phyloP scores from a whole-genome alignment of 176 grass and related monocot genomes.

The Eragrostis curvula region DNA sequence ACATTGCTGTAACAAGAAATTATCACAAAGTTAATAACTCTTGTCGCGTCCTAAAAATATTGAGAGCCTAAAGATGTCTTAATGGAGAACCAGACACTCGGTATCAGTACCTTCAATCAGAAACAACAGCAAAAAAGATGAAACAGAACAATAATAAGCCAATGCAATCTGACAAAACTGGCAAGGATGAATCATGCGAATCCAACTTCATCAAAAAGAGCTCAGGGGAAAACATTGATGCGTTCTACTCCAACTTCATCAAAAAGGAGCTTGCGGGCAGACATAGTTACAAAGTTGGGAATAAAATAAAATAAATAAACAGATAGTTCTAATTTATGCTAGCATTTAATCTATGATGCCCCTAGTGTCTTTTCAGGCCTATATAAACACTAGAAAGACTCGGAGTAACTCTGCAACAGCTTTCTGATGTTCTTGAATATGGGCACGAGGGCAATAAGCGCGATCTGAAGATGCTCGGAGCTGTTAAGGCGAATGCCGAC shows the following conservation, averaged over 20 bases:
- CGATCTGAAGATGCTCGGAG: constrained; percentile 87
- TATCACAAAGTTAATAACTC: no score
- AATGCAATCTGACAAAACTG: not conserved
- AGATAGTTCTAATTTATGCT: constrained; percentile 48
- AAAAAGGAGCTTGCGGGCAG: not conserved
- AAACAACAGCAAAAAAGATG: not conserved
- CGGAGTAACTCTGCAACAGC: constrained; percentile 46
- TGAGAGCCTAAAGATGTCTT: no score
- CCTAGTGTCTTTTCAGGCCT: constrained; percentile 9
- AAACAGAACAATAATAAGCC: not conserved
- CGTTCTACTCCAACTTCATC: constrained; percentile 16
- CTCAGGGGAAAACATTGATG: constrained; percentile 18
- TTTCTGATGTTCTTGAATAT: constrained; percentile 63
- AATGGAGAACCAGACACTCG: not conserved
- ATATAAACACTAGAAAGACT: constrained; percentile 23
- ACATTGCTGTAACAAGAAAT: no score
- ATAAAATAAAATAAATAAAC: constrained; percentile 31
- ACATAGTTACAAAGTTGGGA: constrained; percentile 36
- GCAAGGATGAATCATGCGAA: not conserved
- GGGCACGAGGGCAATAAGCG: constrained; percentile 74
- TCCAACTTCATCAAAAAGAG: not conserved
- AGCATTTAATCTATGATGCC: constrained; percentile 28
- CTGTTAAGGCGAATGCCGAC: constrained; percentile 86
- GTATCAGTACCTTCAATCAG: not conserved
- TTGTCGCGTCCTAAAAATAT: no score